A percentile compares a stretch with the other conserved stretches of the same genome.
phyloP scores from a whole-genome alignment of 2,329 filamentous ascomycete species.

The Ceratocystiopsis minuta region DNA sequence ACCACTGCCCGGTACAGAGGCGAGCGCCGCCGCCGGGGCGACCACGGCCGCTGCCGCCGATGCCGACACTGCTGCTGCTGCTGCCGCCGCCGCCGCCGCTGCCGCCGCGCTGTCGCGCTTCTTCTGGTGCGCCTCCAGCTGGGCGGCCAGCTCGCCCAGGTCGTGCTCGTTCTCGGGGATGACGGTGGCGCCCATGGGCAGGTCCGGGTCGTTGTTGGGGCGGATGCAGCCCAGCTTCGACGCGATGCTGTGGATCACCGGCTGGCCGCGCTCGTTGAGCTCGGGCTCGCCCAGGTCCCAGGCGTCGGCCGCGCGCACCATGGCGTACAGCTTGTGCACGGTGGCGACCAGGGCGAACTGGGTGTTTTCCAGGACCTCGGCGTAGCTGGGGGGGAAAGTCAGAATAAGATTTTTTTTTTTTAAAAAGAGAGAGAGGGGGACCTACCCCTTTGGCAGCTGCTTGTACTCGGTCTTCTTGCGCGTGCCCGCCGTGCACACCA shows the following conservation, averaged over 20 bases:
- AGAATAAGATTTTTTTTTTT: no score
- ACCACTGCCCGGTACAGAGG: no score
- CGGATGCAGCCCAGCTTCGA: slow-evolving; percentile 46
- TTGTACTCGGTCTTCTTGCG: slow-evolving; percentile 53
- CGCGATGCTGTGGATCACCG: slow-evolving; percentile 47
- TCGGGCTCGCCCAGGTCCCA: slow-evolving; percentile 48
- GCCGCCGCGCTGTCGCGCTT: slow-evolving; percentile 18
- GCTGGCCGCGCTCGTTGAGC: slow-evolving; percentile 43
- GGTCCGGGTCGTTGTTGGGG: slow-evolving; percentile 40
- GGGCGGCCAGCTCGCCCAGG: slow-evolving; percentile 35
- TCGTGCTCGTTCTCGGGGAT: slow-evolving; percentile 45
- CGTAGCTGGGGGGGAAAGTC: slow-evolving; percentile 26
- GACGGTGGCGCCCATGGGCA: slow-evolving; percentile 33
- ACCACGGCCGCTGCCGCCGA: slow-evolving; percentile 9
- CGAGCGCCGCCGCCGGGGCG: neutral
- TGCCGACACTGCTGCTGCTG: slow-evolving; percentile 5
- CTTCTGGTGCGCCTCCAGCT: slow-evolving; percentile 31
- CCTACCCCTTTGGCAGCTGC: slow-evolving; percentile 42
- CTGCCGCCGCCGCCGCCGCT: slow-evolving; percentile 11
- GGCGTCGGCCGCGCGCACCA: slow-evolving; percentile 38
- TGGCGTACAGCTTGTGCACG: slow-evolving; percentile 46
- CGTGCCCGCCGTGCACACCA: slow-evolving; percentile 44
- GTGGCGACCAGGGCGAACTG: slow-evolving; percentile 47
- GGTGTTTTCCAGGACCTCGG: slow-evolving; percentile 46
- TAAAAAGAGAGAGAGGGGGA: no score